Conservation (phyloP, 495 filamentous ascomycete species). For the Xylaria flabelliformis region DNA sequence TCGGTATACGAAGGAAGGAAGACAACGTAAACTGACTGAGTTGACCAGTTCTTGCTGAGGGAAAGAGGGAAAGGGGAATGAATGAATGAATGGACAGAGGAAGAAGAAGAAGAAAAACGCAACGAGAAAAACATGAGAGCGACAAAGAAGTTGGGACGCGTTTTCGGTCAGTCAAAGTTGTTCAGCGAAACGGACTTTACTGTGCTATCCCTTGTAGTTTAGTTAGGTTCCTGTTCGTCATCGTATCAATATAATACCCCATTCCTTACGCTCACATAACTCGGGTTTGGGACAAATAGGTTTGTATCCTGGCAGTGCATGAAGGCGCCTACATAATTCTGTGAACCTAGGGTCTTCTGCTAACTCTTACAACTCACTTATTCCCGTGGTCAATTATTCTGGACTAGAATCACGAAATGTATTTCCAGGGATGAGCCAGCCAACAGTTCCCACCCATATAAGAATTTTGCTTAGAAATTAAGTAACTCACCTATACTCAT, state of each 20-base stretch:
- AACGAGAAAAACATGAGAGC: background rate
- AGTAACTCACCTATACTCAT: no score
- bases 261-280: conserved; percentile 21
- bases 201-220: background rate
- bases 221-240: background rate
- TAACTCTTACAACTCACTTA: no score
- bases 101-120: background rate
- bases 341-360: no score
- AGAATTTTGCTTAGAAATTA: no score
- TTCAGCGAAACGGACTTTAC: conserved; percentile 1
- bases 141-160: conserved; percentile 11
- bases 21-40: background rate
- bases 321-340: no score
- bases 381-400: no score
- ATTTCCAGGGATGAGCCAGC: no score
- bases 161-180: background rate
- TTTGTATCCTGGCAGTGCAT: no score
- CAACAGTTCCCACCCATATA: no score
- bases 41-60: background rate
- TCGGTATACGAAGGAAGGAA: background rate
- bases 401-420: no score
- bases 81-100: background rate
- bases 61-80: background rate
- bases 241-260: conserved; percentile 31
- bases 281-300: no score